Base-by-base conservation (phyloP, 2,329 filamentous ascomycete species). In the Arthroderma sp. region DNA sequence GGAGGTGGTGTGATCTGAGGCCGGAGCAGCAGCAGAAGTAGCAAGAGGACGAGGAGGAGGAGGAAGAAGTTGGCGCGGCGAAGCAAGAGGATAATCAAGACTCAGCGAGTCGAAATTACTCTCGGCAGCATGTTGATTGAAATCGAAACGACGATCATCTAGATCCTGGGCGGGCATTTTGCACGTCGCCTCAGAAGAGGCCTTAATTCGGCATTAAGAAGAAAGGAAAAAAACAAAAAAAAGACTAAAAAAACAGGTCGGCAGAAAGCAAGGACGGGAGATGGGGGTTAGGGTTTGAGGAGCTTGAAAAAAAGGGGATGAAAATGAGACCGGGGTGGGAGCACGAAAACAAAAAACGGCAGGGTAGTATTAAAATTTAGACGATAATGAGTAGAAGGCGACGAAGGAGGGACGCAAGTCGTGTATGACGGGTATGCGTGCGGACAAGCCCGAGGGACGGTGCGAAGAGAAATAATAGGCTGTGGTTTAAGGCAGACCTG, bases 161-260 rank as follows among this genome's bases (percentile, higher is more conserved):
- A 11, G 8, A 34, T 34, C 32, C 32, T 34, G 32, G 32, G 32
- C 32, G 32, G 32, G 38, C 43, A 45, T 45, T 53, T 62, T 66
- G 64, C 58, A 60, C 59, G 55, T 51, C 53, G 53, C 52, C 54
- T 52, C 48, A 52, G 48, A 51, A 51, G 51, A 54, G 56, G 55
- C 52, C 51, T 55, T 56, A 56, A 56, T 54, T 58, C 57, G 55
- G 49, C 32, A 34, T 34, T 34, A 9, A 34, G 32, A 11, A 11
- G 43, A 38, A 43, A 41, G 45, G 44, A 32, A 29, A 42, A 41
- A 41, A 11, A 48, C 43, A 41, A 32, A 42, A 34, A 10, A 10
- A 42, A 42, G 6, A n/a, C 9, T 5, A 39, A n/a, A 30, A 30
- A 39, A 11, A 22, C 15, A 22, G 15, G 15, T 22, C 15, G 15